phyloP scores from a whole-genome alignment of 169 alveolate genomes.

The Toxoplasma gondii region DNA sequence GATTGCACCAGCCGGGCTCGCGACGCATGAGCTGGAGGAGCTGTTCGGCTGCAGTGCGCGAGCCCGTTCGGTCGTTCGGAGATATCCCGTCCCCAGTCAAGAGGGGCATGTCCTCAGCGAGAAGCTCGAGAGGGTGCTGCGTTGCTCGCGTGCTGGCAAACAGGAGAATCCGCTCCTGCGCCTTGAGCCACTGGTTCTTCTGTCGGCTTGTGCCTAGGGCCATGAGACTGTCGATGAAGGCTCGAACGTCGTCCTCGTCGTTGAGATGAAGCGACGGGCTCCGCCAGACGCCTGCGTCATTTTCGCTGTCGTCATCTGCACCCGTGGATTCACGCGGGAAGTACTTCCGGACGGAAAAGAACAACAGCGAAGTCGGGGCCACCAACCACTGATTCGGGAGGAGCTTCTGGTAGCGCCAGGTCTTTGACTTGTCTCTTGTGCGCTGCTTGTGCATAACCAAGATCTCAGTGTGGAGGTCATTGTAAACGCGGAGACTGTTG shows the following conservation, averaged over 20 bases:
- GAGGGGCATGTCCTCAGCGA: conserved; percentile 64
- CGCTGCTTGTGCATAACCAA: conserved; percentile 63
- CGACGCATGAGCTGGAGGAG: conserved; percentile 53
- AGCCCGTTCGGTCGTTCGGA: not conserved
- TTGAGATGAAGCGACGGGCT: conserved; percentile 55
- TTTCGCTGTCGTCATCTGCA: conserved; percentile 17
- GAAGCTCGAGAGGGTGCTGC: conserved; percentile 53
- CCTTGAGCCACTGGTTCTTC: conserved; percentile 50
- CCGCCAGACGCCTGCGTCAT: conserved; percentile 8
- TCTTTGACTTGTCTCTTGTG: conserved; percentile 38
- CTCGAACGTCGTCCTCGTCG: conserved; percentile 45
- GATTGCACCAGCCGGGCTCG: conserved; percentile 65
- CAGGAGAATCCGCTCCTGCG: conserved; percentile 43
- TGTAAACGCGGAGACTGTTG: conserved; percentile 62
- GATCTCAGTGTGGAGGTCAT: conserved; percentile 61
- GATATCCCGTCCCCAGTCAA: conserved; percentile 17
- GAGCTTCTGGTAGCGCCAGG: conserved; percentile 54
- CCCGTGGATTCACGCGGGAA: conserved; percentile 26
- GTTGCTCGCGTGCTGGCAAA: conserved; percentile 52
- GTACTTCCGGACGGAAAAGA: conserved; percentile 60
- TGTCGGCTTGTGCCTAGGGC: conserved; percentile 37
- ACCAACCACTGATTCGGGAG: conserved; percentile 61
- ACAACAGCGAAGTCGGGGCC: conserved; percentile 59
- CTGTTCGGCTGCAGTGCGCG: conserved; percentile 26
- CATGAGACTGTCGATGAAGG: conserved; percentile 48